Base-by-base conservation (phyloP, 75 land plant species). In the Selaginella tamariscina region DNA sequence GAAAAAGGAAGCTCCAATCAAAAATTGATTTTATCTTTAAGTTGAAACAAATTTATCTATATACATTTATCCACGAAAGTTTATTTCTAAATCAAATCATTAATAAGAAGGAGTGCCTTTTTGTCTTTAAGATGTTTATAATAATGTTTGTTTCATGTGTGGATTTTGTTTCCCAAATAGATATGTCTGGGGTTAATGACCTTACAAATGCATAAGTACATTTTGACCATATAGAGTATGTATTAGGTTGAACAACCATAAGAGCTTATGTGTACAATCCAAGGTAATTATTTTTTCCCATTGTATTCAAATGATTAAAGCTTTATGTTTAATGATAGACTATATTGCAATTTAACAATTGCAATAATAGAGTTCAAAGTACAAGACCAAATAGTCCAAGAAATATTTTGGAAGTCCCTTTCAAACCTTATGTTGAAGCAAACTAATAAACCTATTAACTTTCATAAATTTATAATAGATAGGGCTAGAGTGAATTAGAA, bases 151-250 rank as follows among this genome's bases (percentile, higher is more conserved):
- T 39, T 39, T 39, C 11, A 15, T 5, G 5, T 39, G 49, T 39
- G 15, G 49, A 39, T 39, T n/a, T 39, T 39, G 15, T 39, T 15
- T 39, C 49, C 49, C 49, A 39, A 39, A 39, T 39, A 39, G 49
- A 39, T 39, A 39, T 39, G 15, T 39, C 49, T 39, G 49, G 49
- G 49, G 5, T 15, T 5, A 39, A 15, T 39, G 49, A 39, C 49
- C 49, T 39, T 39, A 39, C 49, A 5, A 39, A 39, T 39, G 49
- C 49, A 39, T 39, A 39, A 39, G 49, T 39, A 39, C 49, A 39
- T 39, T 39, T 39, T 39, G 49, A 39, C 49, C 49, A 39, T 39
- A 39, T 39, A 39, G 49, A 39, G 49, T 39, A n/a, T n/a, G n/a
- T n/a, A 39, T 39, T 39, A 15, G 49, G 49, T 39, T 39, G 49